These are phyloP conservation scores for Wallacemonas sp. DNA, from an alignment of 208 protist species.

Conservation along the genomic window DNA sequence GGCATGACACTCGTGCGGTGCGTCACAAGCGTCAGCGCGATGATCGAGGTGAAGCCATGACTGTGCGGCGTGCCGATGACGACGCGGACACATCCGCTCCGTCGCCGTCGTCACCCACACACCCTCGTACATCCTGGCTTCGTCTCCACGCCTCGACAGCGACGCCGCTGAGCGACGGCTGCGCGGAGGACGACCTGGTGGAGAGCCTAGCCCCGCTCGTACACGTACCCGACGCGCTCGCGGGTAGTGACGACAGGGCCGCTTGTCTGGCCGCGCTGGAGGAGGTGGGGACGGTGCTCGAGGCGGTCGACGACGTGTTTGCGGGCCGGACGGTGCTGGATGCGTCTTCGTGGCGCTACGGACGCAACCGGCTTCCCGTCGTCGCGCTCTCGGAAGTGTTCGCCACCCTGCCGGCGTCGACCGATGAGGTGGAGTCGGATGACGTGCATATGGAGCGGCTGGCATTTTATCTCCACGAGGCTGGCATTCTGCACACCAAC, in stretches of 20 bases:
- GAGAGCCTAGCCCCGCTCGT: not conserved
- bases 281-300: conserved; percentile 58
- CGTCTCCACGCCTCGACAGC: not conserved
- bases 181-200: not conserved
- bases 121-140: not conserved
- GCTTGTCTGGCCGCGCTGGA: conserved; percentile 30
- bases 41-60: too few relatives aligned
- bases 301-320: conserved; percentile 38
- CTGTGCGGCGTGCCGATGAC: too few relatives aligned
- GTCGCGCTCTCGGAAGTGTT: conserved; percentile 41
- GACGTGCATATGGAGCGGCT: not conserved
- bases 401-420: conserved; percentile 1
- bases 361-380: conserved; percentile 59
- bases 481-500: conserved; percentile 39
- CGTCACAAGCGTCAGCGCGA: too few relatives aligned
- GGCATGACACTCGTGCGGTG: too few relatives aligned
- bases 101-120: too few relatives aligned
- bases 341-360: conserved; percentile 56
- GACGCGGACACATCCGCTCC: too few relatives aligned
- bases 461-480: conserved; percentile 44
- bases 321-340: conserved; percentile 45
- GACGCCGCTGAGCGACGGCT: not conserved
- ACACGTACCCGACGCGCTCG: not conserved
- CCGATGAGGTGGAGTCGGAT: conserved; percentile 2
- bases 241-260: too few relatives aligned